phyloP scores from a whole-genome alignment of 2,329 filamentous ascomycete genomes.

The Eutypa lata region DNA sequence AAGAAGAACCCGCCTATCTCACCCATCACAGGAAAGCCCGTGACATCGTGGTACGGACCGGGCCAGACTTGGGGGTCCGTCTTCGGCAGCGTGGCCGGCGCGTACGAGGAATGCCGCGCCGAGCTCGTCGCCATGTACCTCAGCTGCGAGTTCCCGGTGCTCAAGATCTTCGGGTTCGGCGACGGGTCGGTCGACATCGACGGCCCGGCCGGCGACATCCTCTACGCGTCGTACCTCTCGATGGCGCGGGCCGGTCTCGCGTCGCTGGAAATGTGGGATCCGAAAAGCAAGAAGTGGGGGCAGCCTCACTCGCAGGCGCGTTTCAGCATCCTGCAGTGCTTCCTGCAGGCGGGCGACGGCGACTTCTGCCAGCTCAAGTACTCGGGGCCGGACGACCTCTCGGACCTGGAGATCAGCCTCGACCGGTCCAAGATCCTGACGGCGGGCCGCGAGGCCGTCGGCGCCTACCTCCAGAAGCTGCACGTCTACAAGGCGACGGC shows the following conservation, averaged over 20 bases:
- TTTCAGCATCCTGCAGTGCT: slow-evolving; percentile 79
- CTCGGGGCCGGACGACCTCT: slow-evolving; percentile 54
- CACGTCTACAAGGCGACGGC: slow-evolving; percentile 92
- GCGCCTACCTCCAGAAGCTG: slow-evolving; percentile 83
- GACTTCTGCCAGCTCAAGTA: slow-evolving; percentile 83
- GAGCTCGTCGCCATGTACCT: slow-evolving; percentile 93
- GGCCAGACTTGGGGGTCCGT: slow-evolving; percentile 94
- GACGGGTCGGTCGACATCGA: slow-evolving; percentile 71
- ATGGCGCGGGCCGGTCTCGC: slow-evolving; percentile 93
- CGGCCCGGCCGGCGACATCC: slow-evolving; percentile 76
- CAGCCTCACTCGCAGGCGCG: slow-evolving; percentile 90
- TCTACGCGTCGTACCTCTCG: slow-evolving; percentile 83
- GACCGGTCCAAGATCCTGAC: slow-evolving; percentile 85
- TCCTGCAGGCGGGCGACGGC: slow-evolving; percentile 79
- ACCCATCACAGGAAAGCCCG: slow-evolving; percentile 72
- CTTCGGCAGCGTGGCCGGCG: slow-evolving; percentile 82
- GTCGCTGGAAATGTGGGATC: slow-evolving; percentile 92
- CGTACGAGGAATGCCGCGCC: slow-evolving; percentile 91
- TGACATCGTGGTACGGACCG: slow-evolving; percentile 88
- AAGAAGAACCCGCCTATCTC: slow-evolving; percentile 74
- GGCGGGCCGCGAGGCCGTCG: slow-evolving; percentile 76
- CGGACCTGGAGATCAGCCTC: slow-evolving; percentile 76
- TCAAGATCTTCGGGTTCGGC: slow-evolving; percentile 90
- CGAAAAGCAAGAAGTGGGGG: slow-evolving; percentile 86
- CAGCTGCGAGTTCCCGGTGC: slow-evolving; percentile 79